phyloP scores from a whole-genome alignment of 1,284 basidiomycete genomes.

The Cutaneotrichosporon dermatis region DNA sequence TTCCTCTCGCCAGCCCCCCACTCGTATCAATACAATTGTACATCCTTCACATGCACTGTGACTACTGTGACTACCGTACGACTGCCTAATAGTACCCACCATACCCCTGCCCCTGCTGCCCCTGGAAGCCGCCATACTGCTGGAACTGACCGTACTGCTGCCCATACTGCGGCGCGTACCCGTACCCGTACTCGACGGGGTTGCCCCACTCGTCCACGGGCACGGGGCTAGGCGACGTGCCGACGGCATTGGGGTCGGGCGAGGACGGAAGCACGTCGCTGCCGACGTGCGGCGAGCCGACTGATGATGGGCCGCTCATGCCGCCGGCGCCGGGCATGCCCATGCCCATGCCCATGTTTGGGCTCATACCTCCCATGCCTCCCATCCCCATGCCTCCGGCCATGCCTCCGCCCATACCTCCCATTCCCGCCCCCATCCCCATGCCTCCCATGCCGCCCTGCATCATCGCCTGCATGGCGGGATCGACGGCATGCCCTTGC shows the following conservation, averaged over 20 bases:
- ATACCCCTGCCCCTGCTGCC: background rate
- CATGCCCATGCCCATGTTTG: no score
- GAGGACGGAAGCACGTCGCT: background rate
- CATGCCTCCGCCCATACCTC: background rate
- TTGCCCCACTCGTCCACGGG: slow-evolving; percentile 5
- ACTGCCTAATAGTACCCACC: background rate
- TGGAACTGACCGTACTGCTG: background rate
- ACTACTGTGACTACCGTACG: no score
- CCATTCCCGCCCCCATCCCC: background rate
- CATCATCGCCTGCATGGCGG: background rate
- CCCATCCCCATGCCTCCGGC: no score
- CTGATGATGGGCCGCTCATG: background rate
- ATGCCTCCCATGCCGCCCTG: slow-evolving; percentile 40
- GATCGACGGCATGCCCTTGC: background rate
- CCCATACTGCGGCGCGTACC: background rate
- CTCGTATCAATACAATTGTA: no score
- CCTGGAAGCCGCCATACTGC: background rate
- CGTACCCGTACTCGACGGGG: slow-evolving; percentile 4
- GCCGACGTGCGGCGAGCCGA: background rate
- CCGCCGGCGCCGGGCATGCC: no score
- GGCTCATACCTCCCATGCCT: no score
- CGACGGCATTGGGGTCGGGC: background rate
- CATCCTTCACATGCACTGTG: no score
- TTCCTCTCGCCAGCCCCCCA: no score
- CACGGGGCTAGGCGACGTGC: background rate